Evolutionary conservation across 176 grass and related monocot genomes (phyloP).

Genomic region (Canna indica): DNA sequence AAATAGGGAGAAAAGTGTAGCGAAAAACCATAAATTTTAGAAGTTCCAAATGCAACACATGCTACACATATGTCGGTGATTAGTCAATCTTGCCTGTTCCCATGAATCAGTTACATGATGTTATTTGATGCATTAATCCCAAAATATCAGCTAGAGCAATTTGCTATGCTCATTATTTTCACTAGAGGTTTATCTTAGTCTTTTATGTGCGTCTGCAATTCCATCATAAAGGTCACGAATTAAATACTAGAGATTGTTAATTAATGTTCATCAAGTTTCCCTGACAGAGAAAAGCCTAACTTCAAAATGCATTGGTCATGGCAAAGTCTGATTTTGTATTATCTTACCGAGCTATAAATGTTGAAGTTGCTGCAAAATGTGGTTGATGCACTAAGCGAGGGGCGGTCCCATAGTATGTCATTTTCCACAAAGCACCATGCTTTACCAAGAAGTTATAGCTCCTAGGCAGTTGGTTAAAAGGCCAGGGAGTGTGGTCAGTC

Average conservation of each 20-base stretch:
- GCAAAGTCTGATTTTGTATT: background rate
- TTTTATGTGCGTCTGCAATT: background rate
- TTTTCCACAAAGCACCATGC: conserved; percentile 91
- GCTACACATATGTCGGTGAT: too few relatives aligned
- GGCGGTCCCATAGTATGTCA: conserved; percentile 85
- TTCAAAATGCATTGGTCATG: background rate
- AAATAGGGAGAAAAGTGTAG: too few relatives aligned
- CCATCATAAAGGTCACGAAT: background rate
- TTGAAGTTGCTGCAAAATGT: conserved; percentile 90
- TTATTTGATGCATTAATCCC: too few relatives aligned
- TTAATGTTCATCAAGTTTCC: background rate
- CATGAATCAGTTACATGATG: too few relatives aligned
- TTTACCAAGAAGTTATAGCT: conserved; percentile 98
- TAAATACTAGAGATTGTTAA: background rate
- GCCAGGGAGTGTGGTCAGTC: conserved; percentile 95
- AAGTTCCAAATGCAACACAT: too few relatives aligned
- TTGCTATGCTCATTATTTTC: background rate
- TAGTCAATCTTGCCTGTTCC: too few relatives aligned
- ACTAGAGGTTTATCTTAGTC: background rate
- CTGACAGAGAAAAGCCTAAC: background rate
- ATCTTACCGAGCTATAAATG: conserved; percentile 81
- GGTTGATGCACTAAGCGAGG: conserved; percentile 89
- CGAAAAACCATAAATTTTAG: too few relatives aligned
- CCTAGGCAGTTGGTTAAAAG: conserved; percentile 95
- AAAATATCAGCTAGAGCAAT: too few relatives aligned